These are phyloP conservation scores for Chaetoceros tenuissimus DNA, from an alignment of 108 stramenopile species.

Conservation along the genomic window DNA sequence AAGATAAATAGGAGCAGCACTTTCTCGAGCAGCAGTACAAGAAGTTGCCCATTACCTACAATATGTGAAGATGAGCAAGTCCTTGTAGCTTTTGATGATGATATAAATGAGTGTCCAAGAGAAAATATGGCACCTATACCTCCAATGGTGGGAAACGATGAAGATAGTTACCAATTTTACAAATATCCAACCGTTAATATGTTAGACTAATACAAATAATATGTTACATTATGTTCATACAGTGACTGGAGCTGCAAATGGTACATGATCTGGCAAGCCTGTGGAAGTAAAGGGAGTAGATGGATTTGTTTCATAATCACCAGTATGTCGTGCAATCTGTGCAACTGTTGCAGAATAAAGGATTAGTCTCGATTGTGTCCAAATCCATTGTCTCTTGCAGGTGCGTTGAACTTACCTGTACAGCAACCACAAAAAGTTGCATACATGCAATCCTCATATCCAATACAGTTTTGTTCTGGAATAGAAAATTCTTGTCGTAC, in stretches of 20 bases:
- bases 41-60: no score
- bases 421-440: slow-evolving; percentile 66
- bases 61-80: no score
- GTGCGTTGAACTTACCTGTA: slow-evolving; percentile 10
- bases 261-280: slow-evolving; percentile 59
- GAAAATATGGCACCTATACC: no score
- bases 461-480: slow-evolving; percentile 50
- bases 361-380: neutral
- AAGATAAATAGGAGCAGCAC: no score
- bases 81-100: no score
- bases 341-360: slow-evolving; percentile 24
- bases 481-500: slow-evolving; percentile 66
- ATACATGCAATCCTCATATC: slow-evolving; percentile 70
- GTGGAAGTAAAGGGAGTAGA: slow-evolving; percentile 48
- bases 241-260: slow-evolving; percentile 17
- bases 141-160: no score
- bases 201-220: neutral
- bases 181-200: no score
- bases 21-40: no score
- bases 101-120: no score
- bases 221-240: neutral
- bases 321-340: slow-evolving; percentile 79
- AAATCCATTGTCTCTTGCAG: no score
- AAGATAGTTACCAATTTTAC: no score
- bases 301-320: slow-evolving; percentile 78